Conservation (phyloP, 2,329 filamentous ascomycete species). For the Massarina eburnea region DNA sequence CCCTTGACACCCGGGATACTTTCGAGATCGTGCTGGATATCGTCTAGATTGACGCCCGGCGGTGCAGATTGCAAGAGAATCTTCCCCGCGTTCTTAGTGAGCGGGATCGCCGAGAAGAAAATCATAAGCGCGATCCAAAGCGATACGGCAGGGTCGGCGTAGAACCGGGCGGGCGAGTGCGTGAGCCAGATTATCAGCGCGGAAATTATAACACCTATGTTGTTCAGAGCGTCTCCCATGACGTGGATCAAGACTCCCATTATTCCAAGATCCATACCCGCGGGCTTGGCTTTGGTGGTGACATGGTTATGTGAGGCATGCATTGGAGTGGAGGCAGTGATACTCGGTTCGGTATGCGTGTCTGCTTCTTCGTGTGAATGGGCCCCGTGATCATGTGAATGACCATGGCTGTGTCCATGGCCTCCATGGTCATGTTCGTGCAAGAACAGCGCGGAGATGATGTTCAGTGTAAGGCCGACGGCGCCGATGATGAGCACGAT, state of each 20-base stretch:
- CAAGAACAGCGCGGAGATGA: slow-evolving; percentile 66
- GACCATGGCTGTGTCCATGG: slow-evolving; percentile 29
- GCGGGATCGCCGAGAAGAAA: slow-evolving; percentile 62
- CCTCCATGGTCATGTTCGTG: slow-evolving; percentile 54
- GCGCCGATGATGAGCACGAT: slow-evolving; percentile 70
- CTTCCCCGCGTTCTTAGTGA: slow-evolving; percentile 62
- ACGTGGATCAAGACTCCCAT: slow-evolving; percentile 71
- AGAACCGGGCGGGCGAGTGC: slow-evolving; percentile 61
- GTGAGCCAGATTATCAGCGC: slow-evolving; percentile 70
- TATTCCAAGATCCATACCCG: slow-evolving; percentile 64
- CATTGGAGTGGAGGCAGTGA: slow-evolving; percentile 6
- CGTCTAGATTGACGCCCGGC: slow-evolving; percentile 58
- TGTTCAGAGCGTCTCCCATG: slow-evolving; percentile 73
- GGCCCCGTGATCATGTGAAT: slow-evolving; percentile 19
- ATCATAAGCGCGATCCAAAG: slow-evolving; percentile 75
- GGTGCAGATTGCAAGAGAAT: slow-evolving; percentile 72
- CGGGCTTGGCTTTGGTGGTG: slow-evolving; percentile 20
- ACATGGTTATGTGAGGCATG: slow-evolving; percentile 34
- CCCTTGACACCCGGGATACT: slow-evolving; percentile 66
- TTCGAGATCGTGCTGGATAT: slow-evolving; percentile 70
- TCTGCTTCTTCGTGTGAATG: slow-evolving; percentile 18
- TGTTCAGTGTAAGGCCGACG: slow-evolving; percentile 66
- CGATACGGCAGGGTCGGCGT: slow-evolving; percentile 70
- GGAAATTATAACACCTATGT: slow-evolving; percentile 72
- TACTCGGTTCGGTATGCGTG: neutral